Conservation (phyloP, 805 yeast genomes). For the Metschnikowia koreensis region DNA sequence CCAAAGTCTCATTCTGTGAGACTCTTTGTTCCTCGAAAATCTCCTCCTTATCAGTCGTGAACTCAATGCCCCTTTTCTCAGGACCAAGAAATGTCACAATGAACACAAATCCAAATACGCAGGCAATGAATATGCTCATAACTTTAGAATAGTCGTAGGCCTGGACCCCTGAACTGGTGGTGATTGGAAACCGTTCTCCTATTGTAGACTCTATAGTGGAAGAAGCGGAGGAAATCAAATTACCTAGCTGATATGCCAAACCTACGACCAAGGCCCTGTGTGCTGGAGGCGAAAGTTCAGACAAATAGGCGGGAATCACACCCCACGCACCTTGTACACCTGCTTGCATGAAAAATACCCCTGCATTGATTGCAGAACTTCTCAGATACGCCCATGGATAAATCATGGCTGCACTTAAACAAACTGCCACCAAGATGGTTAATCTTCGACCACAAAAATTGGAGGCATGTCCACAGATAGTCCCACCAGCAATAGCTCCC, state of each 20-base stretch:
- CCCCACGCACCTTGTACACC: constrained; percentile 78
- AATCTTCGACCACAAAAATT: constrained; percentile 39
- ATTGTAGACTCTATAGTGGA: constrained; percentile 67
- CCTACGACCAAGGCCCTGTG: constrained; percentile 18
- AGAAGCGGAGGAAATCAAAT: constrained; percentile 68
- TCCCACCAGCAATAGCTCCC: constrained; percentile 43
- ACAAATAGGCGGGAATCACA: constrained; percentile 61
- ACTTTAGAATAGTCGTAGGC: constrained; percentile 61
- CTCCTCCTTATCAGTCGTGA: constrained; percentile 18
- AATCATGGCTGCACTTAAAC: constrained; percentile 39
- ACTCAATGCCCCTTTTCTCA: constrained; percentile 35
- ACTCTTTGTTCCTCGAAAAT: constrained; percentile 30
- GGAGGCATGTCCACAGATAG: constrained; percentile 44
- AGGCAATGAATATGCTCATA: constrained; percentile 68
- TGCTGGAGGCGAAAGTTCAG: constrained; percentile 50
- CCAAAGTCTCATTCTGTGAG: background rate
- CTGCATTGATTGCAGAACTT: constrained; percentile 49
- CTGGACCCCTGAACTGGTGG: constrained; percentile 17
- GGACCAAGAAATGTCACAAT: constrained; percentile 55
- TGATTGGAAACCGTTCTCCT: constrained; percentile 57
- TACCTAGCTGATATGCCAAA: constrained; percentile 69
- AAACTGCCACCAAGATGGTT: constrained; percentile 30
- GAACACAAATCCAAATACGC: constrained; percentile 54
- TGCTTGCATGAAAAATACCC: constrained; percentile 61
- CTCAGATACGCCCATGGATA: constrained; percentile 30